These are phyloP conservation scores for Gilbertella persicaria DNA, from an alignment of 371 early-diverging fungal species.

Conservation along the genomic window DNA sequence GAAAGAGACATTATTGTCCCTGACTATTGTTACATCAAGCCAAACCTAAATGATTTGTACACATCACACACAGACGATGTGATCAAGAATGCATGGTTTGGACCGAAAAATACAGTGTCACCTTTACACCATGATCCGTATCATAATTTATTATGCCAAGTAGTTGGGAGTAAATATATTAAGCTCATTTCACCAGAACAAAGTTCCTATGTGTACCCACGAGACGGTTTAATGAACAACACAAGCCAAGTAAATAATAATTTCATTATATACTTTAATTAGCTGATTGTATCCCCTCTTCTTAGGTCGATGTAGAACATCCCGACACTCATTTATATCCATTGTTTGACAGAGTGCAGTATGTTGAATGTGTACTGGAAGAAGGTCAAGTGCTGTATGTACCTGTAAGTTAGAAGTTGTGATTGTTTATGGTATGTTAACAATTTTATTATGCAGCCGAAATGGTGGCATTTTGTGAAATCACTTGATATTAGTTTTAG, in stretches of 20 bases:
- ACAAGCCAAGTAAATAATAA: constrained; percentile 68
- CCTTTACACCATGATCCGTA: constrained; percentile 89
- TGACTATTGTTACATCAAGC: constrained; percentile 73
- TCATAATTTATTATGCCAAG: constrained; percentile 87
- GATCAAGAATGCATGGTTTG: constrained; percentile 86
- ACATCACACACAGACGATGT: constrained; percentile 48
- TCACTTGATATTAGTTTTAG: constrained; percentile 79
- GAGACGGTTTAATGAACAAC: constrained; percentile 63
- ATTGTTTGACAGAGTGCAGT: constrained; percentile 56
- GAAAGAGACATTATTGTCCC: constrained; percentile 74
- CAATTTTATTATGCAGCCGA: constrained; percentile 41
- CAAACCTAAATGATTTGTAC: constrained; percentile 31
- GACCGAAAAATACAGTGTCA: constrained; percentile 82
- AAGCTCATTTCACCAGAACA: constrained; percentile 71
- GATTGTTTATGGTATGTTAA: too few species aligned
- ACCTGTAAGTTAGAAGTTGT: constrained; percentile 64
- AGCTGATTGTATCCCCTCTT: too few species aligned
- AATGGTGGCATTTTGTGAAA: constrained; percentile 93
- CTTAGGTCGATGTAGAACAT: constrained; percentile 70
- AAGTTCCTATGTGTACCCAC: constrained; percentile 61
- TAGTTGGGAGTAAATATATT: constrained; percentile 84
- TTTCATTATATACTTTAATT: background rate
- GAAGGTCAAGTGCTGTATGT: constrained; percentile 90
- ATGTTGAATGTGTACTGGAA: constrained; percentile 68
- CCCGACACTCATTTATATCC: constrained; percentile 60